phyloP scores from a whole-genome alignment of 139 green algal genomes.

The Chlorella sp. region DNA sequence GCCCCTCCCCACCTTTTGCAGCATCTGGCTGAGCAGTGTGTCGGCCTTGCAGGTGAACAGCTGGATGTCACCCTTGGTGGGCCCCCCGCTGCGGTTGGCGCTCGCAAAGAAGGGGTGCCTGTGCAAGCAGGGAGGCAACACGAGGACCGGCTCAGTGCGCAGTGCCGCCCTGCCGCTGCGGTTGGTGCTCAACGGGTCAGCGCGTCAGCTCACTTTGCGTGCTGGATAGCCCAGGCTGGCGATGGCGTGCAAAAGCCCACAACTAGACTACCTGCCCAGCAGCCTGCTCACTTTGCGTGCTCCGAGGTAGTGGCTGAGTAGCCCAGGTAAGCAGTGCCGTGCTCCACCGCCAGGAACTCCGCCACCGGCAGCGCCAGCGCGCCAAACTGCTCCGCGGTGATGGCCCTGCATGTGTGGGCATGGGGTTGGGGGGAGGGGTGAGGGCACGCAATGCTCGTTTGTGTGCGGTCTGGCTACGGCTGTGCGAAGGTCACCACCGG shows the following conservation, averaged over 20 bases:
- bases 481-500: too few species aligned
- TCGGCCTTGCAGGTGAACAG: slow-evolving; percentile 25
- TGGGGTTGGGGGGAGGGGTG: too few species aligned
- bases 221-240: too few species aligned
- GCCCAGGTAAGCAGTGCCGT: slow-evolving; percentile 77
- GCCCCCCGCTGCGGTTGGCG: background rate
- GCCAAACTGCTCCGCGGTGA: slow-evolving; percentile 77
- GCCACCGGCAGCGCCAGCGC: slow-evolving; percentile 83
- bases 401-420: slow-evolving; percentile 41
- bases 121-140: background rate
- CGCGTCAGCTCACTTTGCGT: too few species aligned
- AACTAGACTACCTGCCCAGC: too few species aligned
- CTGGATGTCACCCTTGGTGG: slow-evolving; percentile 45
- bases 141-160: too few species aligned
- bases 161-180: too few species aligned
- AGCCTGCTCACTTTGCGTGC: background rate
- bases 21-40: slow-evolving; percentile 21
- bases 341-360: slow-evolving; percentile 84
- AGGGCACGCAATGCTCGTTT: too few species aligned
- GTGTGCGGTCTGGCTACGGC: too few species aligned
- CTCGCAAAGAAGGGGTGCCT: slow-evolving; percentile 49
- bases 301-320: slow-evolving; percentile 33
- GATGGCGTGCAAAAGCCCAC: too few species aligned
- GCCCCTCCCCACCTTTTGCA: slow-evolving; percentile 33
- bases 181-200: too few species aligned